phyloP scores from a whole-genome alignment of 1,284 basidiomycete genomes.

The Moesziomyces globuligerus region DNA sequence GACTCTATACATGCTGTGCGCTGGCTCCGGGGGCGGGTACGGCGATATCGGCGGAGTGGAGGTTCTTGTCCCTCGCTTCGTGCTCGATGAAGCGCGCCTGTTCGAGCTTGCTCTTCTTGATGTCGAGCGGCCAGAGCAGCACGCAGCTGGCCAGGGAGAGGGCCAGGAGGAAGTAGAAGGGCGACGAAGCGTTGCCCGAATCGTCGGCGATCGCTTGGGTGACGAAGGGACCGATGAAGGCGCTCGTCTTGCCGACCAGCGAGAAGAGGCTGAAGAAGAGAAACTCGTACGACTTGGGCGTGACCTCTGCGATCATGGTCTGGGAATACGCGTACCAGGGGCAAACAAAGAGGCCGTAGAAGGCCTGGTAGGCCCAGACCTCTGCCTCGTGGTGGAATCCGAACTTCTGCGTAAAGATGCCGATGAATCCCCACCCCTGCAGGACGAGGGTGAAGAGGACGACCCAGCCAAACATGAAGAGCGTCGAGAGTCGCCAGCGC shows the following conservation, averaged over 20 bases:
- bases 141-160: conserved; percentile 75
- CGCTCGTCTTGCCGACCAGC: conserved; percentile 70
- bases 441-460: conserved; percentile 80
- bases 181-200: conserved; percentile 80
- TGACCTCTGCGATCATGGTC: conserved; percentile 86
- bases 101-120: conserved; percentile 73
- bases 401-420: conserved; percentile 79
- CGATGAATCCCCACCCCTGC: conserved; percentile 86
- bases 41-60: conserved; percentile 1
- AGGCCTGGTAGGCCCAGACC: conserved; percentile 22
- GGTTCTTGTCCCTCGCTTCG: conserved; percentile 30
- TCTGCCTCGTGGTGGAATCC: conserved; percentile 69
- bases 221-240: conserved; percentile 81
- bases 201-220: conserved; percentile 69
- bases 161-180: conserved; percentile 83
- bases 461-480: conserved; percentile 75
- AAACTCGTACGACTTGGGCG: conserved; percentile 73
- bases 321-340: conserved; percentile 86
- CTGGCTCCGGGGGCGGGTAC: not conserved
- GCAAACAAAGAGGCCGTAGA: conserved; percentile 74
- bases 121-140: conserved; percentile 79
- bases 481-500: conserved; percentile 78
- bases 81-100: conserved; percentile 68
- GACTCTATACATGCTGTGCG: too few species aligned
- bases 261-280: conserved; percentile 82